A percentile compares a stretch with the other conserved stretches of the same genome.
These are phyloP conservation scores for Arthrobotrys musiformis DNA, from an alignment of 2,329 filamentous ascomycete genomes.

Conservation along the genomic window DNA sequence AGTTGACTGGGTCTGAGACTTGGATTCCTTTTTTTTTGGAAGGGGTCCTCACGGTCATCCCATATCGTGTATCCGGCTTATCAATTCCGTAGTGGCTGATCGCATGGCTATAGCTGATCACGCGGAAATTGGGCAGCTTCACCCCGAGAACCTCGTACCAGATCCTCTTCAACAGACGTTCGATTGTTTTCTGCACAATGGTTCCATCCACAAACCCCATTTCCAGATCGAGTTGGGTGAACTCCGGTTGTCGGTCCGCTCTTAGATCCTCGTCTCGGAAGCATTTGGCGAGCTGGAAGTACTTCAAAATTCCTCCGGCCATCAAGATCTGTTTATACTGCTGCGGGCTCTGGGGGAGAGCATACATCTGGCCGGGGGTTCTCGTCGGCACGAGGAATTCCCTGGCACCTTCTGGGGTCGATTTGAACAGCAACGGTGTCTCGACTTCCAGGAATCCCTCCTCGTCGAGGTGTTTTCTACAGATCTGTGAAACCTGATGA, in stretches of 20 bases:
- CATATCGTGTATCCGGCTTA: conserved; percentile 82
- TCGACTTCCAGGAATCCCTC: conserved; percentile 81
- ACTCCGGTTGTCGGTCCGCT: conserved; percentile 93
- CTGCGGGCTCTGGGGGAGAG: conserved; percentile 93
- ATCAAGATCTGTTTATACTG: conserved; percentile 99
- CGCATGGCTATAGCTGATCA: conserved; percentile 77
- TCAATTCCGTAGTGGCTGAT: conserved; percentile 87
- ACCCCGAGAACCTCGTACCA: conserved; percentile 67
- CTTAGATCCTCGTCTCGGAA: conserved; percentile 95
- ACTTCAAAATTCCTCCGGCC: conserved; percentile 82
- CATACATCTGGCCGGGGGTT: conserved; percentile 78
- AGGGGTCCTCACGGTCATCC: not conserved
- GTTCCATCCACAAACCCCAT: conserved; percentile 83
- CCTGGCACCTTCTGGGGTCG: conserved; percentile 91
- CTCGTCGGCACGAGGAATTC: conserved; percentile 95
- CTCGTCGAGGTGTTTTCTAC: conserved; percentile 68
- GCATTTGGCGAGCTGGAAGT: conserved; percentile 93
- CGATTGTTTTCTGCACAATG: conserved; percentile 73
- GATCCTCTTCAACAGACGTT: conserved; percentile 68
- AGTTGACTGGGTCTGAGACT: not conserved
- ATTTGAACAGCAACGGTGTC: conserved; percentile 95
- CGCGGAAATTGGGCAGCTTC: conserved; percentile 67
- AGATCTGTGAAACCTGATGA: conserved; percentile 69
- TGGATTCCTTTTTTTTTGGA: too few relatives aligned
- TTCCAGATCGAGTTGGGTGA: conserved; percentile 92